Evolutionary conservation across 2,329 filamentous ascomycete species (phyloP).

Genomic region (Monilinia fructicola): DNA sequence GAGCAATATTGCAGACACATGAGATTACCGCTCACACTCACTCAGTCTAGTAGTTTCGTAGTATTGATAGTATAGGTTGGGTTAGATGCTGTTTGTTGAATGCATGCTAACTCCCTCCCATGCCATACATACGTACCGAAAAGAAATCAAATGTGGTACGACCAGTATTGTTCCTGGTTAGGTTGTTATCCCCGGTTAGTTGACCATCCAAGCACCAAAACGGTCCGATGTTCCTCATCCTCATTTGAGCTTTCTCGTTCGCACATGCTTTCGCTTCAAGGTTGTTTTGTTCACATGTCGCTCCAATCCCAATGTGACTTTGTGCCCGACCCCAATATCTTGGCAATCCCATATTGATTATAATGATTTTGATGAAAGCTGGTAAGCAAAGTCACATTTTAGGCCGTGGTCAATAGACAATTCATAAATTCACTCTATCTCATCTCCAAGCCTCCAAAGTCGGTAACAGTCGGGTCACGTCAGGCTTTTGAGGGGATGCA

Average conservation of each 20-base stretch:
- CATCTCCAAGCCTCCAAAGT: conserved; percentile 17
- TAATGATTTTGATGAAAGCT: conserved; percentile 12
- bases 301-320: conserved; percentile 20
- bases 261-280: conserved; percentile 15
- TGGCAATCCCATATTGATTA: conserved; percentile 15
- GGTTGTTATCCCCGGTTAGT: not conserved
- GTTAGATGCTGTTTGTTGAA: not conserved
- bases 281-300: not conserved
- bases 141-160: conserved; percentile 2
- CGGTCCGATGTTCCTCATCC: conserved; percentile 26
- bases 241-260: conserved; percentile 21
- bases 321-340: conserved; percentile 21
- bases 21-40: not conserved
- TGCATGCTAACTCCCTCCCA: conserved; percentile 5
- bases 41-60: not conserved
- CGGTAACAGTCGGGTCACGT: conserved; percentile 20
- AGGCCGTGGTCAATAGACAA: conserved; percentile 17
- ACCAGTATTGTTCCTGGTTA: conserved; percentile 6
- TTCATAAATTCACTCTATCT: conserved; percentile 8
- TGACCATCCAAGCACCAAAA: conserved; percentile 20
- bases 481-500: conserved; percentile 17
- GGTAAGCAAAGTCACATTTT: conserved; percentile 21
- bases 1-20: conserved; percentile 1
- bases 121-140: conserved; percentile 8
- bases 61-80: not conserved